Evolutionary conservation across 108 stramenopile species (phyloP).

Genomic region (Skeletonema potamos): DNA sequence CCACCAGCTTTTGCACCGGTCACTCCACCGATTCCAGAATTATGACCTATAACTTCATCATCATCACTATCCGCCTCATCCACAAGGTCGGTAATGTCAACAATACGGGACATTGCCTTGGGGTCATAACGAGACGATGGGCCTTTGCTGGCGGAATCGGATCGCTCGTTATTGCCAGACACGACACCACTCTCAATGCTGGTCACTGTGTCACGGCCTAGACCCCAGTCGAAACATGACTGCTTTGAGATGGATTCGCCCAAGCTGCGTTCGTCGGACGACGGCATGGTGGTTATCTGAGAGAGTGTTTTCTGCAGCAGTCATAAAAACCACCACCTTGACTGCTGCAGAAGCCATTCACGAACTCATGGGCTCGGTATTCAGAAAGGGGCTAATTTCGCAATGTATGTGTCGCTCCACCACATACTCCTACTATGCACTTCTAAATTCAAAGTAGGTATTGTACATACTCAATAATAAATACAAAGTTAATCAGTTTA

Average conservation of each 20-base stretch:
- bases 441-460: too few species aligned
- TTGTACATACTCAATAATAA: too few species aligned
- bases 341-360: too few species aligned
- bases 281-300: neutral
- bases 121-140: slow-evolving; percentile 35
- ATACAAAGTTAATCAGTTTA: too few species aligned
- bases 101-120: slow-evolving; percentile 22
- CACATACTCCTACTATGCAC: too few species aligned
- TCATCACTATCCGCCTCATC: slow-evolving; percentile 11
- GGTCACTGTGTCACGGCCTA: neutral
- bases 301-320: too few species aligned
- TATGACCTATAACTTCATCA: slow-evolving; percentile 24
- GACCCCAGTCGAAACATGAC: neutral
- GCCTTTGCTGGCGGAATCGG: neutral
- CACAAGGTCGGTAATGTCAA: slow-evolving; percentile 38
- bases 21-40: neutral
- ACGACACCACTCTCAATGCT: neutral
- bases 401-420: too few species aligned
- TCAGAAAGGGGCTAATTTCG: too few species aligned
- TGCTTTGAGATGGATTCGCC: neutral
- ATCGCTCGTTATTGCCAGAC: neutral
- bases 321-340: too few species aligned
- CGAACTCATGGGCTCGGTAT: too few species aligned
- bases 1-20: neutral
- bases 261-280: neutral